phyloP scores from a whole-genome alignment of 2,329 filamentous ascomycete genomes.

The Pyrenophora graminea region DNA sequence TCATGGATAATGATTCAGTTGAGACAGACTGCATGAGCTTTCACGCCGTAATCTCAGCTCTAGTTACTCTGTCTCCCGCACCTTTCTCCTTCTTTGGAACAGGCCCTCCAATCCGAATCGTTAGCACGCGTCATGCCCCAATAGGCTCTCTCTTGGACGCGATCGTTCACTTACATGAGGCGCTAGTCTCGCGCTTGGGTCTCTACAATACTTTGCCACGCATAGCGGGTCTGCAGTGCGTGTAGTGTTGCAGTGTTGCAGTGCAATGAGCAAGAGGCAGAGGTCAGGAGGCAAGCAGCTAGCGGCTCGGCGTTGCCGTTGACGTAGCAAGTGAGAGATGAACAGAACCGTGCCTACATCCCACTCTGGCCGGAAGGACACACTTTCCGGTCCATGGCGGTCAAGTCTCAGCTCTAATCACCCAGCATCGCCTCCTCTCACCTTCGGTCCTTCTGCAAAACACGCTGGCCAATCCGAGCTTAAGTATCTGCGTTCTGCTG shows the following conservation, averaged over 20 bases:
- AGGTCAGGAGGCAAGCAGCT: background rate
- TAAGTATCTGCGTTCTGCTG: background rate
- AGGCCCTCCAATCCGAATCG: background rate
- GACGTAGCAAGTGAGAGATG: background rate
- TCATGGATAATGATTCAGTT: too few species aligned
- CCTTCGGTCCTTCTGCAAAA: slow-evolving; percentile 2
- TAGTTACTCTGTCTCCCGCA: background rate
- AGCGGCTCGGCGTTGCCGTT: background rate
- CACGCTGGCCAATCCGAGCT: slow-evolving; percentile 2
- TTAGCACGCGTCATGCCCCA: background rate
- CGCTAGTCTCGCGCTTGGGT: background rate
- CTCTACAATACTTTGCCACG: background rate
- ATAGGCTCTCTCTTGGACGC: background rate
- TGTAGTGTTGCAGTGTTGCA: slow-evolving; percentile 2
- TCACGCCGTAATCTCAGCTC: background rate
- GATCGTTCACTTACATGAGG: background rate
- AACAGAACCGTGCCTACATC: background rate
- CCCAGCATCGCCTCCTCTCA: slow-evolving; percentile 1
- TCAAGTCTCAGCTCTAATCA: slow-evolving; percentile 4
- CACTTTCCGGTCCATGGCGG: slow-evolving; percentile 1
- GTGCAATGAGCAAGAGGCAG: background rate
- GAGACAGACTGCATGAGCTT: background rate
- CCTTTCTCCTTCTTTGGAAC: background rate
- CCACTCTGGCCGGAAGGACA: slow-evolving; percentile 2
- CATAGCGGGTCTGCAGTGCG: background rate